These are phyloP conservation scores for Yarrowia sp. DNA, from an alignment of 805 yeast genomes.

Conservation along the genomic window DNA sequence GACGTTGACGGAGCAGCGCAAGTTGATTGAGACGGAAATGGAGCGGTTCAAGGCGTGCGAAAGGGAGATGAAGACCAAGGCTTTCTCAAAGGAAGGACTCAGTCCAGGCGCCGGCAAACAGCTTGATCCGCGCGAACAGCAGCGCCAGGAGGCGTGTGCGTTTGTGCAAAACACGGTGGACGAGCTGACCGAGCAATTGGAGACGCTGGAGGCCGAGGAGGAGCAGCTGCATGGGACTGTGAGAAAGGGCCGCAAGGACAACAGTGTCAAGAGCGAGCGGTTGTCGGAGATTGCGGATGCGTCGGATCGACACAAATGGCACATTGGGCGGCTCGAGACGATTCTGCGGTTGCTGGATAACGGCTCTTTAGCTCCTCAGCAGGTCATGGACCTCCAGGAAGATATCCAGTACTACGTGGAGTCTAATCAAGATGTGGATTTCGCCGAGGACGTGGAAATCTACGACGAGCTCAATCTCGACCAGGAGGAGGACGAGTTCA, in stretches of 20 bases:
- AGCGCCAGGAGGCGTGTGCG: slow-evolving; percentile 66
- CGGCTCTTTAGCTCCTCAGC: slow-evolving; percentile 74
- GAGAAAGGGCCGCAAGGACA: slow-evolving; percentile 61
- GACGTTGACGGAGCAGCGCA: slow-evolving; percentile 71
- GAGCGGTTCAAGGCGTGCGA: slow-evolving; percentile 94
- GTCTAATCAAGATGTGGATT: slow-evolving; percentile 87
- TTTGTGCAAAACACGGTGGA: slow-evolving; percentile 72
- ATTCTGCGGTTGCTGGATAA: slow-evolving; percentile 74
- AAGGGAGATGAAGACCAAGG: slow-evolving; percentile 88
- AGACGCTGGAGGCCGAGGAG: slow-evolving; percentile 69
- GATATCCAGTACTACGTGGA: slow-evolving; percentile 93
- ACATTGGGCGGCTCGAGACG: slow-evolving; percentile 72
- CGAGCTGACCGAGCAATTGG: slow-evolving; percentile 78
- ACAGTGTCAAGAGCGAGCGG: slow-evolving; percentile 50
- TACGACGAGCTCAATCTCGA: slow-evolving; percentile 82
- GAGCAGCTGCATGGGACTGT: slow-evolving; percentile 52
- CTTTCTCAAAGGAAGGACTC: slow-evolving; percentile 89
- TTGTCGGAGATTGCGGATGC: slow-evolving; percentile 61
- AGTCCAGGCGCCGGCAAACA: slow-evolving; percentile 54
- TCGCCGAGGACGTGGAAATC: slow-evolving; percentile 88
- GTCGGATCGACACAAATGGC: slow-evolving; percentile 74
- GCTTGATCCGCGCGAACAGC: slow-evolving; percentile 76
- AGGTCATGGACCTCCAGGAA: slow-evolving; percentile 73
- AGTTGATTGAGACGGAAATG: slow-evolving; percentile 68
- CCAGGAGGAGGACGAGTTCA: slow-evolving; percentile 51